Conservation (phyloP, 371 early-diverging fungal species). For the Massospora cicadina region DNA sequence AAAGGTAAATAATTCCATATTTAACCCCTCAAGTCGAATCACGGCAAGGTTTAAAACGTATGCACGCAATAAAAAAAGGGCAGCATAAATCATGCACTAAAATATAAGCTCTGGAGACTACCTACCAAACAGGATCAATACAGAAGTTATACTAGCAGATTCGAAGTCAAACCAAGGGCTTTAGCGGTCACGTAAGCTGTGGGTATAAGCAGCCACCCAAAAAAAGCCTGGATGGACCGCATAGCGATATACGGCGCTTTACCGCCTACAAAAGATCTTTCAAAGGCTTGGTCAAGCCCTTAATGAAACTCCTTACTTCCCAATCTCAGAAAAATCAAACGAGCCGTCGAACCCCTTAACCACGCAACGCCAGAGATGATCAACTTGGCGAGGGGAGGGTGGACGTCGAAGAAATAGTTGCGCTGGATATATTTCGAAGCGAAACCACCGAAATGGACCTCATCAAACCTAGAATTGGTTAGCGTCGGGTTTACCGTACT, state of each 20-base stretch:
- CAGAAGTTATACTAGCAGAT: slow-evolving; percentile 45
- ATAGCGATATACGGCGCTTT: slow-evolving; percentile 70
- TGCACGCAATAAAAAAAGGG: too few species aligned
- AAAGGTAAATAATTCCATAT: slow-evolving; percentile 12
- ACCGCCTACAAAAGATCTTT: slow-evolving; percentile 32
- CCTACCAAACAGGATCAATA: slow-evolving; percentile 47
- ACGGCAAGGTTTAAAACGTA: not conserved
- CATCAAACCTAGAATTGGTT: slow-evolving; percentile 23
- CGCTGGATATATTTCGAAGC: slow-evolving; percentile 66
- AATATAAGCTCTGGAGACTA: slow-evolving; percentile 1
- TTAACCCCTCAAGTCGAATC: not conserved
- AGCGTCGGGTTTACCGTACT: not conserved
- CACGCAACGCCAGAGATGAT: slow-evolving; percentile 63
- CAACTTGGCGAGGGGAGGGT: slow-evolving; percentile 94
- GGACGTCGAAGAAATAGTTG: slow-evolving; percentile 96
- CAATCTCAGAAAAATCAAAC: slow-evolving; percentile 75
- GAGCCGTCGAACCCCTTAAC: slow-evolving; percentile 66
- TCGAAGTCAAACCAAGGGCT: slow-evolving; percentile 48
- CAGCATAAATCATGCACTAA: too few species aligned
- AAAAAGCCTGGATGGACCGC: slow-evolving; percentile 50
- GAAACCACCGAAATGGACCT: slow-evolving; percentile 43
- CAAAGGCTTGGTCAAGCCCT: not conserved
- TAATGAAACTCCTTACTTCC: slow-evolving; percentile 21
- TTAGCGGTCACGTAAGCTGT: slow-evolving; percentile 63
- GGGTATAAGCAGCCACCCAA: slow-evolving; percentile 59